These are phyloP conservation scores for Colletotrichum sp. DNA, from an alignment of 2,329 filamentous ascomycete genomes.

Conservation along the genomic window DNA sequence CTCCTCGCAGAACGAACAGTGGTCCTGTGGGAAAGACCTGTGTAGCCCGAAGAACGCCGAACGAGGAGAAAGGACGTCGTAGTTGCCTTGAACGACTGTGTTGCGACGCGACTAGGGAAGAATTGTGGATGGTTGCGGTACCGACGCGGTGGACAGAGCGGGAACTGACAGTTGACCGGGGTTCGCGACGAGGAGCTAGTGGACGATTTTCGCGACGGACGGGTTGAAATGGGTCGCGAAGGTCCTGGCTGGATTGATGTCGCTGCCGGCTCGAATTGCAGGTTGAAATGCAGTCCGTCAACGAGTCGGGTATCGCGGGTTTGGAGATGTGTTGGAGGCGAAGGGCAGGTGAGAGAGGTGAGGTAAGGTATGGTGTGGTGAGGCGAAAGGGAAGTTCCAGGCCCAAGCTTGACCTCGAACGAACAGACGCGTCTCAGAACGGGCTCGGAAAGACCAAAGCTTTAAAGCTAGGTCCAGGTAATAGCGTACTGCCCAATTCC, in stretches of 20 bases:
- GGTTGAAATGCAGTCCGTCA: background rate
- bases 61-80: background rate
- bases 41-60: background rate
- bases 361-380: background rate
- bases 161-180: background rate
- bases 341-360: background rate
- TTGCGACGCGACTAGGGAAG: background rate
- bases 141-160: conserved; percentile 6
- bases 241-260: background rate
- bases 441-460: conserved; percentile 9
- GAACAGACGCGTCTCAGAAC: conserved; percentile 18
- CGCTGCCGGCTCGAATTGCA: background rate
- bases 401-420: background rate
- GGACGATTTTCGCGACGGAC: background rate
- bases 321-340: background rate
- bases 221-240: background rate
- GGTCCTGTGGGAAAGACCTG: background rate
- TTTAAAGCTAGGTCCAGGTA: conserved; percentile 4
- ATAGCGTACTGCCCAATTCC: background rate
- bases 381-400: background rate
- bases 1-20: background rate
- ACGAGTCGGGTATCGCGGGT: background rate
- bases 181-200: background rate
- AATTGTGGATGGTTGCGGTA: background rate
- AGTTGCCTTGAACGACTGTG: background rate